These are phyloP conservation scores for Tympanopsis confertula DNA, from an alignment of 2,329 filamentous ascomycete species.

Conservation along the genomic window DNA sequence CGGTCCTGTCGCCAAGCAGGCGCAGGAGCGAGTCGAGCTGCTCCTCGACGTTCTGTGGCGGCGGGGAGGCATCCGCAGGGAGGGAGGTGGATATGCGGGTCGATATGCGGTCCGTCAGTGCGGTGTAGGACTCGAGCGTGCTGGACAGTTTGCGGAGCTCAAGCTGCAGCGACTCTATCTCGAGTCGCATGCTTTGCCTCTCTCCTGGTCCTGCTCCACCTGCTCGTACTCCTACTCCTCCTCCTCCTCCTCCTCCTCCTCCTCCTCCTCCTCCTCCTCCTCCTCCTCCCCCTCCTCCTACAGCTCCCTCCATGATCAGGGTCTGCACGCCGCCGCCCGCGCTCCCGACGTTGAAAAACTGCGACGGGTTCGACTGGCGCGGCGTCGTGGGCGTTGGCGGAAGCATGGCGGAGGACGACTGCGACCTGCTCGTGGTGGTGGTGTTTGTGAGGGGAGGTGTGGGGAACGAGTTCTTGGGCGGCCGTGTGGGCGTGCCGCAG, in stretches of 20 bases:
- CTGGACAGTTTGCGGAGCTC: slow-evolving; percentile 34
- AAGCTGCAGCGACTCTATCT: slow-evolving; percentile 29
- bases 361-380: slow-evolving; percentile 15
- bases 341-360: too few species aligned
- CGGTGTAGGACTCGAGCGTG: slow-evolving; percentile 33
- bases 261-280: slow-evolving; percentile 30
- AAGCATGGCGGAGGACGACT: slow-evolving; percentile 20
- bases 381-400: slow-evolving; percentile 4
- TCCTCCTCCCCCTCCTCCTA: too few species aligned
- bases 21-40: slow-evolving; percentile 30
- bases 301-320: too few species aligned
- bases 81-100: slow-evolving; percentile 14
- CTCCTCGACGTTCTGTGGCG: slow-evolving; percentile 23
- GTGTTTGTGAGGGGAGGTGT: slow-evolving; percentile 45
- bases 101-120: slow-evolving; percentile 23
- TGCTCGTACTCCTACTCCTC: too few species aligned
- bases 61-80: slow-evolving; percentile 2
- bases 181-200: neutral
- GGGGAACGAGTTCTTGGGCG: slow-evolving; percentile 32
- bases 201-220: too few species aligned
- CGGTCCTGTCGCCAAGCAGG: slow-evolving; percentile 33
- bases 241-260: slow-evolving; percentile 31
- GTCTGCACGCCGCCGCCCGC: too few species aligned
- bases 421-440: slow-evolving; percentile 13
- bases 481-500: slow-evolving; percentile 24